Evolutionary conservation across 2,329 filamentous ascomycete species (phyloP).

Genomic region (Cordyceps farinosa): DNA sequence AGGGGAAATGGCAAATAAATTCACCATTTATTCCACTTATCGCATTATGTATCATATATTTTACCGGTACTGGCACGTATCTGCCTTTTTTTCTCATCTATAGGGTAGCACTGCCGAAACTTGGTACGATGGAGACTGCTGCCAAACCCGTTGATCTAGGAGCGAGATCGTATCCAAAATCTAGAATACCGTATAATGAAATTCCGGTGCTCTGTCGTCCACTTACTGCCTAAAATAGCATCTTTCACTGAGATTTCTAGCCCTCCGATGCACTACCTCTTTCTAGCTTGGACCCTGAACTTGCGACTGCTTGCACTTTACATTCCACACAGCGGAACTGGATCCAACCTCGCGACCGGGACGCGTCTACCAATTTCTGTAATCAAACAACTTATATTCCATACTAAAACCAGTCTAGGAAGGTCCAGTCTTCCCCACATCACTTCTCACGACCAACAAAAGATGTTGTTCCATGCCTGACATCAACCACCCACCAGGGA

Average conservation of each 20-base stretch:
- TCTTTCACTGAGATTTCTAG: too few species aligned
- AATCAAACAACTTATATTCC: not conserved
- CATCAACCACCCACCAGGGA: too few species aligned
- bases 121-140: not conserved
- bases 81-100: not conserved
- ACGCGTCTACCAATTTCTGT: not conserved
- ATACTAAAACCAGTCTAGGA: not conserved
- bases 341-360: not conserved
- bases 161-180: too few species aligned
- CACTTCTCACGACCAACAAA: too few species aligned
- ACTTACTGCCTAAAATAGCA: too few species aligned
- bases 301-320: not conserved
- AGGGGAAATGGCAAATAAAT: too few species aligned
- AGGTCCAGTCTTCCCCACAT: too few species aligned
- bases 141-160: not conserved
- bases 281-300: not conserved
- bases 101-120: not conserved
- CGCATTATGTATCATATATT: not conserved
- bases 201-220: too few species aligned
- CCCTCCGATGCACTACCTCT: too few species aligned
- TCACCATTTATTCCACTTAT: too few species aligned
- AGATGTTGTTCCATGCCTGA: too few species aligned
- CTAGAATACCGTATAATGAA: too few species aligned
- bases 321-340: not conserved
- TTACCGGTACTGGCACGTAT: not conserved